Evolutionary conservation across 129 eudicot genomes (phyloP).

Genomic region (Centella asiatica): DNA sequence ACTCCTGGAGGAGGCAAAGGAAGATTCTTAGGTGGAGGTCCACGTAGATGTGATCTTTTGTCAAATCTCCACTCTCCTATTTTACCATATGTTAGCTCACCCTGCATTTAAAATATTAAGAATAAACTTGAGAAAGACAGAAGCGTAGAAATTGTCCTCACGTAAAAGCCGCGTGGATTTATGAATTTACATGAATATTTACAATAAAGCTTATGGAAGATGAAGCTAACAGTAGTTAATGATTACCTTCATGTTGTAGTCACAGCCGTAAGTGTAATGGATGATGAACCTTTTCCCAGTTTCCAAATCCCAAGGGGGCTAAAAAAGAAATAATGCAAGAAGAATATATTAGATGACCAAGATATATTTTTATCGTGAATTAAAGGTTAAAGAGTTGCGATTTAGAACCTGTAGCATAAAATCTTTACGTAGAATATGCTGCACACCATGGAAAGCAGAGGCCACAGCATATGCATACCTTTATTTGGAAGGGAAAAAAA

Average conservation of each 20-base stretch:
- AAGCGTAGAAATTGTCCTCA: too few species aligned
- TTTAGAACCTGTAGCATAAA: conserved; percentile 64
- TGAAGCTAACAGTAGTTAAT: background rate
- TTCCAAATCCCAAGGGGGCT: conserved; percentile 78
- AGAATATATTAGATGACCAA: background rate
- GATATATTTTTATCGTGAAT: background rate
- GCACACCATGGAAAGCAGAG: conserved; percentile 76
- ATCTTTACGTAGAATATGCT: conserved; percentile 67
- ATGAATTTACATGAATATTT: background rate
- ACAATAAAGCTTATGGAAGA: background rate
- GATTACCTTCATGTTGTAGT: conserved; percentile 66
- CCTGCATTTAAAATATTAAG: conserved; percentile 29
- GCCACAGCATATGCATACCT: conserved; percentile 89
- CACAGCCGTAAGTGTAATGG: conserved; percentile 74
- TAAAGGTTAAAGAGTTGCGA: background rate
- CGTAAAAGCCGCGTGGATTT: too few species aligned
- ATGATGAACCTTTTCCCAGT: conserved; percentile 46
- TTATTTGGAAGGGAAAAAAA: conserved; percentile 11
- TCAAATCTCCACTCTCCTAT: conserved; percentile 79
- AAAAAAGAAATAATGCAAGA: conserved; percentile 14
- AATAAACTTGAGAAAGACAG: background rate
- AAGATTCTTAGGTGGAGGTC: conserved; percentile 55
- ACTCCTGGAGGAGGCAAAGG: conserved; percentile 71
- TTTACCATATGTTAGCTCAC: conserved; percentile 69
- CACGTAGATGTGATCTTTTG: conserved; percentile 54